Evolutionary conservation across 768 basidiomycete species (phyloP), one percentile per base, ranked within the genome.

Genomic region (Leccinum boreale): DNA sequence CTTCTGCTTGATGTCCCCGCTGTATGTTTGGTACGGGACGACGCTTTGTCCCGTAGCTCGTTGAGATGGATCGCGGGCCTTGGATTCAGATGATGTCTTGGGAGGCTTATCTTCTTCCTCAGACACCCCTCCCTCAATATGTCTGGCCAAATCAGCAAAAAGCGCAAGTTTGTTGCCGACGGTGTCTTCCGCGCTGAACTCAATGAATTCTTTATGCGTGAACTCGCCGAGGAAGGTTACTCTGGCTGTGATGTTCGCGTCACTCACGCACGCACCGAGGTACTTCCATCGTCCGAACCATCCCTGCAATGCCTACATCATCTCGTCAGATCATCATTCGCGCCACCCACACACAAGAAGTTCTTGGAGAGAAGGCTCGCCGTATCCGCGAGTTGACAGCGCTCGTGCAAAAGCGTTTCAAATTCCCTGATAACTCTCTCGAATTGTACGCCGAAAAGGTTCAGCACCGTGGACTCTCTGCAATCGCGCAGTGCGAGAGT

Each of bases 361-460:
- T 98, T 65, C 85, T 98, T 64, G 96, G 96, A 69, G 97, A 98
- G 81, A 99, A 99, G 80, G 97, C 96, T 62, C 94, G 96, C 73
- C 91, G 97, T 75, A 98, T 99, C 72, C 91, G 97, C 73, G 96
- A 99, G 81, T 86, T 99, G 69, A 99, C 96, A 62, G 82, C 94
- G 47, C 90, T 99, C 77, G 94, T 99, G 65, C 94, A 95, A 81
- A 99, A 99, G 77, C 89, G 97, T 67, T 98, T 99, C 89, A 95
- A 93, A 77, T 98, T 98, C 86, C 92, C 95, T 63, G 97, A 98
- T 76, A 96, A 96, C 80, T 92, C 94, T 36, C 87, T 99, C 64
- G 97, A 99, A 75, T 85, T 99, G 62, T 99, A 97, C 77, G 97
- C 97, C 62, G 97, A 99, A 81, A 99, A 98, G 80, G 97, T 98